Conservation (phyloP, 164 flowering plant species). For the Santalum album region DNA sequence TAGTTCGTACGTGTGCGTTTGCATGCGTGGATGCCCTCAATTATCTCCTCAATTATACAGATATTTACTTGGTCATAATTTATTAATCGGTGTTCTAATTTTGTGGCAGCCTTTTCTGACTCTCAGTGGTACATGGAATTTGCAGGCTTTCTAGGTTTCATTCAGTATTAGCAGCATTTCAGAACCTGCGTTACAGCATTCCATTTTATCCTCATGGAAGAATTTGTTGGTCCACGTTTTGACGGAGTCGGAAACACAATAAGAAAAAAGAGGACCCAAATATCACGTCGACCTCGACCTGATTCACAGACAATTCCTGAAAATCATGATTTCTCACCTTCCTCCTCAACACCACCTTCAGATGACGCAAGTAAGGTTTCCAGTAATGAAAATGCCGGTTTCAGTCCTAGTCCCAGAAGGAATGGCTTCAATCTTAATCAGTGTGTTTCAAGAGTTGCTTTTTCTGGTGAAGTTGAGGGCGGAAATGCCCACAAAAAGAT, state of each 20-base stretch:
- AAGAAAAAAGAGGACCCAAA: conserved; percentile 56
- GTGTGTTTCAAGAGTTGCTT: conserved; percentile 23
- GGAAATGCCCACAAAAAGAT: conserved; percentile 23
- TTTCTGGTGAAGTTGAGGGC: conserved; percentile 19
- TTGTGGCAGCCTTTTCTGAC: background rate
- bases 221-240: conserved; percentile 23
- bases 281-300: conserved; percentile 51
- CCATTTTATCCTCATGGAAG: conserved; percentile 38
- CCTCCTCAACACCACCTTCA: conserved; percentile 38
- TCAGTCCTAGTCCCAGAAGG: conserved; percentile 26
- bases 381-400: conserved; percentile 43
- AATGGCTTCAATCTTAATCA: conserved; percentile 48
- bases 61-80: too few species aligned
- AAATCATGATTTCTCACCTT: conserved; percentile 25
- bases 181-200: background rate
- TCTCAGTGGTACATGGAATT: background rate
- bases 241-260: conserved; percentile 26
- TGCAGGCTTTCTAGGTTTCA: background rate
- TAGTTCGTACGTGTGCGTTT: too few species aligned
- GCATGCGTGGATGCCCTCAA: too few species aligned
- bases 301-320: conserved; percentile 35
- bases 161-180: conserved; percentile 1
- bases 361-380: conserved; percentile 46
- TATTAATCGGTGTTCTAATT: too few species aligned
- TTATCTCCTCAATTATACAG: too few species aligned